phyloP scores from a whole-genome alignment of 257 asterid species.

The Knoxia roxburghii region DNA sequence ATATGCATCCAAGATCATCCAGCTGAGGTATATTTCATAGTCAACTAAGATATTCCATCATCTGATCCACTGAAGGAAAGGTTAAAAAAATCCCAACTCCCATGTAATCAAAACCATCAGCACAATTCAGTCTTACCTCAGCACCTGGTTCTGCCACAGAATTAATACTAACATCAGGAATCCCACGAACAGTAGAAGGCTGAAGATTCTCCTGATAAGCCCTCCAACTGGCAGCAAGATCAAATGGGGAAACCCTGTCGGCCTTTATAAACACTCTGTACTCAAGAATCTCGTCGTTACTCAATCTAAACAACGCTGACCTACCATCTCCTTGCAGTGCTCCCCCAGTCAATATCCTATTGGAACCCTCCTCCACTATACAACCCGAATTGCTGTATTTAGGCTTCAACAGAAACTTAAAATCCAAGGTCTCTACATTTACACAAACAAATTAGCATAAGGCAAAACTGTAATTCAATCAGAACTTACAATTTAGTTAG shows the following conservation, averaged over 20 bases:
- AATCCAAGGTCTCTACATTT: constrained; percentile 76
- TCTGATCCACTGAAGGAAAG: neutral
- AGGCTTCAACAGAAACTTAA: constrained; percentile 84
- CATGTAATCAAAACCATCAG: neutral
- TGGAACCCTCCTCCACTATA: constrained; percentile 84
- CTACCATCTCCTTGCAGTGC: constrained; percentile 67
- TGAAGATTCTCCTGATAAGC: constrained; percentile 87
- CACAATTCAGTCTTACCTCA: constrained; percentile 37
- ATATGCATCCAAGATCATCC: neutral
- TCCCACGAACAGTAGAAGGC: constrained; percentile 91
- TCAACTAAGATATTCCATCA: neutral
- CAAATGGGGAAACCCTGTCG: constrained; percentile 87
- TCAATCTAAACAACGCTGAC: constrained; percentile 60
- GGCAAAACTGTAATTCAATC: constrained; percentile 15
- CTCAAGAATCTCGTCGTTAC: constrained; percentile 62
- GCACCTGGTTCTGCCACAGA: constrained; percentile 41
- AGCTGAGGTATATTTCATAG: neutral
- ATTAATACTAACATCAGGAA: constrained; percentile 84
- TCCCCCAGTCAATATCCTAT: constrained; percentile 76
- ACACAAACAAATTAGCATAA: neutral
- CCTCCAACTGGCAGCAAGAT: constrained; percentile 99
- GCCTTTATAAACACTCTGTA: constrained; percentile 72
- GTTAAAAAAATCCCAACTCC: neutral
- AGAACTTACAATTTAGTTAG: neutral
- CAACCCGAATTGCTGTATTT: constrained; percentile 47